Evolutionary conservation across 768 basidiomycete genomes (phyloP), one percentile per base, ranked within the genome.

Genomic region (Mycena pura): DNA sequence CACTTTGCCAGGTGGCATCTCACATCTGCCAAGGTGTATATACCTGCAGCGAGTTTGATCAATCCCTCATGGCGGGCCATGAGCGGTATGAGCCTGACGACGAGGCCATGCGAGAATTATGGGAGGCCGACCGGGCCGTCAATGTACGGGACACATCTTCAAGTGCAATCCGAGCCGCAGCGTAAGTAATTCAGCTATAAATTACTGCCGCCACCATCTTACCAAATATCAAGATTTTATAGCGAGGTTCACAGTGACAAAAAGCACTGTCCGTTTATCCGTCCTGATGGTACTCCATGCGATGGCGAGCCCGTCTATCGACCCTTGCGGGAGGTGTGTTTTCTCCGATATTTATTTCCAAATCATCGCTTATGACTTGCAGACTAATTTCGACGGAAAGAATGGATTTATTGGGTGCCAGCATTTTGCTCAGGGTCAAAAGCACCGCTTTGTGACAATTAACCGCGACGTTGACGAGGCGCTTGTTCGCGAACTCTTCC

Each of bases 371-470:
- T 27, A 44, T 28, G 27, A 9, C 25, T 13, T 32, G 4, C 44
- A 61, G 59, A 53, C 47, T 28, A 44, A 41, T 24, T 27, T 39
- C 24, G 59, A 61, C 40, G 52, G 59, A 9, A 61, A 54, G 27
- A 4, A 36, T 41, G 32, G 41, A 25, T 61, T 61, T 21, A 53
- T 61, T 27, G 62, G 62, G 5, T 63, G 57, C 40, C 36, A 39
- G n/a, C 21, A 28, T n/a, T 54, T 41, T 45, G 28, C 31, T 3
- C 6, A 6, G n/a, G 14, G 24, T 8, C 7, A 57, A 13, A 21
- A 11, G 3, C 60, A 62, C 22, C 41, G 60, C n/a, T 62, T 62
- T 38, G 27, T 46, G 15, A 21, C 54, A 2, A 62, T 62, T 27
- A 29, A 57, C 19, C 39, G 31, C 14, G 38, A 56, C 31, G 60